Evolutionary conservation across 1,139 yeast species (phyloP), one percentile per base, ranked within the genome.

Genomic region (Pichia sp.): DNA sequence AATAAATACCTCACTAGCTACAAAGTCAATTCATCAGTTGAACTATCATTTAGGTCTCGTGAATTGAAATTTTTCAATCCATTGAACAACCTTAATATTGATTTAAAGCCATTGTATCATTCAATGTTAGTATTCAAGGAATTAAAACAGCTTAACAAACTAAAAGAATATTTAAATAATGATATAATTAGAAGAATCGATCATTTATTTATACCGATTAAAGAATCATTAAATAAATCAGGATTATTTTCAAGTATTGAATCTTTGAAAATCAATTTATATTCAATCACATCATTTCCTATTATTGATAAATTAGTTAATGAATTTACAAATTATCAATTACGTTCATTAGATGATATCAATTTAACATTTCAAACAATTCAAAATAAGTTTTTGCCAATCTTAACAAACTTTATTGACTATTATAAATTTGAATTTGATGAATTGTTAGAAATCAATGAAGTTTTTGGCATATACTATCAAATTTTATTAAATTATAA

Each of bases 11-110:
- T 85, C 49, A 66, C 71, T 13, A 73, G 77, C 20, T 89, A 79
- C 62, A 82, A 83, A 59, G 77, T 90, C 54, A 89, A 89, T 62
- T 85, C 96, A 0, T 88, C 96, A 0, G 87, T 89, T 8, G 97
- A 90, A 64, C 50, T 52, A 22, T 55, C 67, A 6, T 51, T 66
- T 27, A 53, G 70, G 66, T 44, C 55, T 1, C 63, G 59, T n/a
- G 62, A 68, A 26, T 48, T 51, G 38, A 47, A 55, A 39, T 52
- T 49, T 51, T 71, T 75, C 51, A 71, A 76, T 53, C 69, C 80
- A 0, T 66, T 79, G 39, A 64, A 70, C 7, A 79, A 77, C 50
- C 65, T 68, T 11, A 63, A 66, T 13, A 72, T 85, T 30, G 81
- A 82, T 49, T 66, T 89, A 46, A 75, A 81, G 16, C 84, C 89